Percentiles rank a stretch among this genome's conserved stretches.
phyloP scores from a whole-genome alignment of 768 basidiomycete species.

The Cyclocybe aegerita region DNA sequence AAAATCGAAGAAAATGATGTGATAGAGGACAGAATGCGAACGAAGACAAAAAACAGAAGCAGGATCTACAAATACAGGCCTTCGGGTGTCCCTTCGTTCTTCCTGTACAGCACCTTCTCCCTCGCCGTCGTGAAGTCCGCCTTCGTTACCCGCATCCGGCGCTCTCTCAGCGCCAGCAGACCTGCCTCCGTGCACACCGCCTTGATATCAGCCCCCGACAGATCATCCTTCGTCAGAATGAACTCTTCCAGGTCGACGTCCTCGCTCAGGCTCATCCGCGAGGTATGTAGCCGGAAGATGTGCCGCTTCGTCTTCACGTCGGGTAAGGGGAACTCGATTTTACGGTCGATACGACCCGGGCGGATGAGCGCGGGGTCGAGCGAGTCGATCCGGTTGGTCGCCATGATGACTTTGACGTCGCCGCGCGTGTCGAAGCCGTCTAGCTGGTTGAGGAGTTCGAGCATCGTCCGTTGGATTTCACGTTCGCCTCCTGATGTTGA shows the following conservation, averaged over 20 bases:
- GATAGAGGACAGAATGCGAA: constrained; percentile 2
- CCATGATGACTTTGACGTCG: constrained; percentile 99
- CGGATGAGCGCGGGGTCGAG: constrained; percentile 98
- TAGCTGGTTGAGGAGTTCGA: constrained; percentile 96
- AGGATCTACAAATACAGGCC: constrained; percentile 72
- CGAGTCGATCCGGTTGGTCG: constrained; percentile 96
- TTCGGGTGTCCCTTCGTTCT: constrained; percentile 96
- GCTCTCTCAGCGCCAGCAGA: constrained; percentile 87
- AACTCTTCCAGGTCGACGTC: constrained; percentile 97
- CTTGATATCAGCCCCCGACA: constrained; percentile 98
- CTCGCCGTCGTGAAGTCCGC: constrained; percentile 86
- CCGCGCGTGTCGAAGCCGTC: constrained; percentile 99
- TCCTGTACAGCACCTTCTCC: constrained; percentile 96
- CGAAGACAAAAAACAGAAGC: constrained; percentile 1
- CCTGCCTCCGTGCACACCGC: constrained; percentile 99
- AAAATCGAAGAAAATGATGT: constrained; percentile 3
- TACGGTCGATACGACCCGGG: constrained; percentile 97
- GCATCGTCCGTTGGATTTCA: constrained; percentile 99
- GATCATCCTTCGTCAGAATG: constrained; percentile 92
- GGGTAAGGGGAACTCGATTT: constrained; percentile 97
- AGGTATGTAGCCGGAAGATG: constrained; percentile 95
- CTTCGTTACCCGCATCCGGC: constrained; percentile 93
- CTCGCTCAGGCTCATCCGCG: constrained; percentile 84
- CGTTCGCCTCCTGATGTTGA: constrained; percentile 98
- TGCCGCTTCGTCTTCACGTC: constrained; percentile 99